Evolutionary conservation across 106 monocot genomes (phyloP).

Genomic region (Dendrobium chrysotoxum): DNA sequence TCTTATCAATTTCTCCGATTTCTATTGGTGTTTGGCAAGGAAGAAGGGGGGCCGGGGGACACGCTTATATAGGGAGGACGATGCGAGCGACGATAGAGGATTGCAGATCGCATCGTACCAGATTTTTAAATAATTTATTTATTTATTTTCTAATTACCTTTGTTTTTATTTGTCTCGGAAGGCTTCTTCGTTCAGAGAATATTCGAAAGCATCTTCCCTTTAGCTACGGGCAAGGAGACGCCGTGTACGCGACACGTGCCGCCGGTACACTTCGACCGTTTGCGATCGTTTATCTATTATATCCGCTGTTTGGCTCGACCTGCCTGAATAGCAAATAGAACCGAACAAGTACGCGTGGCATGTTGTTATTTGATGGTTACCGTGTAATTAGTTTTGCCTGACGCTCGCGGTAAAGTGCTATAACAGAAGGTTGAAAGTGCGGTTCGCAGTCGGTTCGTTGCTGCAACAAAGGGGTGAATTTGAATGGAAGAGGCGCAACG

Average conservation of each 20-base stretch:
- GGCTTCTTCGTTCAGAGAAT: neutral
- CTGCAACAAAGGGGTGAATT: neutral
- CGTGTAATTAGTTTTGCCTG: neutral
- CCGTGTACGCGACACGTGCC: neutral
- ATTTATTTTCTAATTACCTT: neutral
- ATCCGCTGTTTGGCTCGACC: neutral
- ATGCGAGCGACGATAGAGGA: neutral
- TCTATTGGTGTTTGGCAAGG: neutral
- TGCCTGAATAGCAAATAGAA: neutral
- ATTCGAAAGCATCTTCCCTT: conserved; percentile 2
- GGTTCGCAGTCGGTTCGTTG: neutral
- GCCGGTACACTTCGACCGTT: neutral
- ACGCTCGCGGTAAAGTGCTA: neutral
- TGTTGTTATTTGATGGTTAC: neutral
- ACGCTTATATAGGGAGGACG: neutral
- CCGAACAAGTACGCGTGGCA: neutral
- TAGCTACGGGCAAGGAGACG: neutral
- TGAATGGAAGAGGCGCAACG: neutral
- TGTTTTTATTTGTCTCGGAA: neutral
- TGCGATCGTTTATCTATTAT: neutral
- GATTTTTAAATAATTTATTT: neutral
- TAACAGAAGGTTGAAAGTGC: neutral
- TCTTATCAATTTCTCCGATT: neutral
- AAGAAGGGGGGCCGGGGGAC: neutral
- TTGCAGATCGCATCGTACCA: neutral